Evolutionary conservation across 805 yeast genomes (phyloP).

Genomic region (Lachancea thermotolerans): DNA sequence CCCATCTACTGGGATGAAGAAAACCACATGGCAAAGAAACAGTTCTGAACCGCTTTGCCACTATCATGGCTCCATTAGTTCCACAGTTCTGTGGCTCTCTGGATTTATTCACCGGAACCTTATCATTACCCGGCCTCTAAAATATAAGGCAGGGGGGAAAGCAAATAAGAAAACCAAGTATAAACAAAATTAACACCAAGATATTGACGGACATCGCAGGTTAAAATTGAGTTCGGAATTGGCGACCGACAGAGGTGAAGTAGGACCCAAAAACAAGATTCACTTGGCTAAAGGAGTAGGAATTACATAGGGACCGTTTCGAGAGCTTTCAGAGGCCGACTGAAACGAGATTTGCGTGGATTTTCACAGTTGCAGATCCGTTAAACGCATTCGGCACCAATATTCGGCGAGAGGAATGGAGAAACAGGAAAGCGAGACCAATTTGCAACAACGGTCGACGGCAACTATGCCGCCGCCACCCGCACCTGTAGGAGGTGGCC

Average conservation of each 20-base stretch:
- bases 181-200: not conserved
- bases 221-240: not conserved
- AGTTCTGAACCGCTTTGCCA: too few species aligned
- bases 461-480: constrained; percentile 13
- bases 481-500: constrained; percentile 4
- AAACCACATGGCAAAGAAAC: too few species aligned
- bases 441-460: constrained; percentile 3
- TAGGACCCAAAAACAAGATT: not conserved
- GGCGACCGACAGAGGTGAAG: not conserved
- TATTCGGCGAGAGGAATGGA: constrained; percentile 2
- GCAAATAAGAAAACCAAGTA: not conserved
- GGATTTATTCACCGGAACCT: not conserved
- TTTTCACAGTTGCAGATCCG: not conserved
- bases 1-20: too few species aligned
- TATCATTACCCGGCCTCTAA: not conserved
- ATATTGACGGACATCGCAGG: not conserved
- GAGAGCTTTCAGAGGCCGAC: not conserved
- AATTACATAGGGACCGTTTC: not conserved
- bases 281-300: not conserved
- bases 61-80: too few species aligned
- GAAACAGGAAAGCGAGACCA: constrained; percentile 7
- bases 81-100: too few species aligned
- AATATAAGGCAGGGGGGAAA: not conserved
- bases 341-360: not conserved
- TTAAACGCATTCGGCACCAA: not conserved